Evolutionary conservation across 2,329 filamentous ascomycete species (phyloP), one percentile per base, ranked within the genome.

Genomic region (Teratosphaeria pseudoeucalypti): DNA sequence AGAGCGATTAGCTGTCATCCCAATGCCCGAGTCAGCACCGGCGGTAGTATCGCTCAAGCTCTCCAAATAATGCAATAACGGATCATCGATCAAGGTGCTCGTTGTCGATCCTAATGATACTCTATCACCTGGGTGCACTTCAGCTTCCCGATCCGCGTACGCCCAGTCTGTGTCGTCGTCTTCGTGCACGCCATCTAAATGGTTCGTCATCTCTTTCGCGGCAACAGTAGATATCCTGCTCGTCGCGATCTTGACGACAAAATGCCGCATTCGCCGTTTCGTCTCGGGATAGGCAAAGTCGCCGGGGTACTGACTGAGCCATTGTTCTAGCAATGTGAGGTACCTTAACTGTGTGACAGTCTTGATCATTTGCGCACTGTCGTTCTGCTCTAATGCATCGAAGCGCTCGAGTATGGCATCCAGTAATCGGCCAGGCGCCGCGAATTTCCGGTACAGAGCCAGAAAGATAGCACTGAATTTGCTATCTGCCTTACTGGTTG

Each of bases 81-180:
- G 70, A 54, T 73, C 71, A 43, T 74, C 72, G 26, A 72, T 65
- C 34, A 73, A 61, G 19, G 67, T 70, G 61, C 69, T 73, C 2
- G 70, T 67, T 19, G 67, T 67, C 5, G 68, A 71, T 2, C 66
- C 68, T 43, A 67, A 62, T 14, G 68, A 70, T 27, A 77, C 53
- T 70, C 72, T 49, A 75, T 75, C 34, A 70, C 70, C 59, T 73
- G 73, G 58, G 6, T 61, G 63, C 5, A 60, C 60, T 53, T 79
- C 77, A 19, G 78, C 75, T 65, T 84, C 78, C 26, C 85, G 83
- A 69, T 97, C 92, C 54, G 85, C 84, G 68, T 86, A 89, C n/a
- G 89, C 90, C 94, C 94, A 99, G 12, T 88, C 86, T 0, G 88
- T 88, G 71, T 99, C 92, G 68, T 97, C 94, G 70, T 97, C 92